A percentile compares a stretch with the other conserved stretches of the same genome.
Evolutionary conservation across 345 rosid species (phyloP).

Genomic region (Eucalyptus sp.): DNA sequence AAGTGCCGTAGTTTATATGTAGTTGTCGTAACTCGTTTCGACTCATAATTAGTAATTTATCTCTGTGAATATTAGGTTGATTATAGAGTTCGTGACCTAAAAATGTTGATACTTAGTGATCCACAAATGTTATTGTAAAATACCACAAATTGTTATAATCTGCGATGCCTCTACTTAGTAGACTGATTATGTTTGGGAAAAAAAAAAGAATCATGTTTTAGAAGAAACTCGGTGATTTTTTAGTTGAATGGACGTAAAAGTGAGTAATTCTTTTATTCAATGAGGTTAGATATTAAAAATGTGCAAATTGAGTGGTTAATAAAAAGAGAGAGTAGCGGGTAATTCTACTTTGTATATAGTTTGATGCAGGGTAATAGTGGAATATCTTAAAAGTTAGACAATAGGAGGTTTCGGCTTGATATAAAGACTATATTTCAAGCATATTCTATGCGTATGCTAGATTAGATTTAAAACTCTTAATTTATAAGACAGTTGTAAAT

Average conservation of each 20-base stretch:
- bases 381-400: neutral
- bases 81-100: neutral
- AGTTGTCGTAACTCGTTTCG: neutral
- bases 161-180: neutral
- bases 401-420: neutral
- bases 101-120: neutral
- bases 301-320: neutral
- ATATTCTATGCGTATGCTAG: neutral
- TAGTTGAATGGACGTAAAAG: neutral
- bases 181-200: neutral
- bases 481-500: neutral
- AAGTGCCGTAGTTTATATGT: fast-evolving
- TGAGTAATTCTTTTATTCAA: neutral
- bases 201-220: neutral
- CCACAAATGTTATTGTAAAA: neutral
- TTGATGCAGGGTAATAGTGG: neutral
- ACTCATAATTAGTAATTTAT: neutral
- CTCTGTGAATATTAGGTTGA: neutral
- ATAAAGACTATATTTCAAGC: neutral
- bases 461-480: neutral
- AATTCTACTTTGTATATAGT: neutral
- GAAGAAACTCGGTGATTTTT: neutral
- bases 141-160: neutral
- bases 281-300: neutral
- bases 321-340: neutral